Percentiles rank a stretch among this genome's conserved stretches.
Conservation (phyloP, 805 yeast genomes). For the Spathaspora sp. region DNA sequence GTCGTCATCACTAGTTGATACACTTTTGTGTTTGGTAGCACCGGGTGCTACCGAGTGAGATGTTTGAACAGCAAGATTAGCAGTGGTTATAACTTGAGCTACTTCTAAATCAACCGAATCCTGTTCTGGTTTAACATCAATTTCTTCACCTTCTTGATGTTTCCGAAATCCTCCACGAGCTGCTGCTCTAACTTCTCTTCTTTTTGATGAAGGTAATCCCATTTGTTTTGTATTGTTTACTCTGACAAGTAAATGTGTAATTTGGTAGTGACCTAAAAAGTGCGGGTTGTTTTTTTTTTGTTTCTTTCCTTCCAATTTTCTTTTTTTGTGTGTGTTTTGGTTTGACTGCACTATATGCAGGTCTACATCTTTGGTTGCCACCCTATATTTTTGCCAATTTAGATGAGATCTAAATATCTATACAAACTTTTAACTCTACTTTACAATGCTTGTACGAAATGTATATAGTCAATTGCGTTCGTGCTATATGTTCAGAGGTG, state of each 20-base stretch:
- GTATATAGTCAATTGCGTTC: background rate
- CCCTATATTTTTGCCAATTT: background rate
- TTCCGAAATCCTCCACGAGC: constrained; percentile 1
- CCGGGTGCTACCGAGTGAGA: background rate
- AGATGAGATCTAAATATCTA: background rate
- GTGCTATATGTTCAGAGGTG: background rate
- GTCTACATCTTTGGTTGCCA: background rate
- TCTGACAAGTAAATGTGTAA: background rate
- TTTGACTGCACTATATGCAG: background rate
- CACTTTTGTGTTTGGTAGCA: constrained; percentile 3
- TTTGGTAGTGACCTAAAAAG: background rate
- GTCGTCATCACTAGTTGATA: background rate
- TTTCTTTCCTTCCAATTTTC: background rate
- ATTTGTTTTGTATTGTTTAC: background rate
- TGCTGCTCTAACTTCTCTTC: constrained; percentile 3
- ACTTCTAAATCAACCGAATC: background rate
- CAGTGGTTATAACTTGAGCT: background rate
- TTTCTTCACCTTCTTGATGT: background rate
- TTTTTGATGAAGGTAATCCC: constrained; percentile 2
- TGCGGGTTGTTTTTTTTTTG: background rate
- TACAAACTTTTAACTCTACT: no score
- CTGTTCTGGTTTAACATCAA: background rate
- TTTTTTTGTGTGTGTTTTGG: background rate
- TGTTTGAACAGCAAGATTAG: background rate
- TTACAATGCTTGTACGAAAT: background rate